Conservation (phyloP, 306 rosid genomes). For the Sesbania bispinosa region DNA sequence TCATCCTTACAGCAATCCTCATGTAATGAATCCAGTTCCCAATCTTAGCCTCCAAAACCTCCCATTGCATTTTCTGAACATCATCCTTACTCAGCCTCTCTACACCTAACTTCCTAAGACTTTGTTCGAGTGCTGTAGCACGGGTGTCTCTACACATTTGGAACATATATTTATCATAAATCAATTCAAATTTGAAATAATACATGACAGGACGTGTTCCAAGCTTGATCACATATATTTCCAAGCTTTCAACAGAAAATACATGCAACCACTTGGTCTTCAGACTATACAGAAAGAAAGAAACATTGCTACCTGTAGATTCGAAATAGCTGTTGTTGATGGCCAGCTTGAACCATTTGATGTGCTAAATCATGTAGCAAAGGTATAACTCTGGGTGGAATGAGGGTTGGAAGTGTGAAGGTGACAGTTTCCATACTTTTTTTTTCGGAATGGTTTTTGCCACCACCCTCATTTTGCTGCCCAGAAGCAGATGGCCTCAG, state of each 20-base stretch:
- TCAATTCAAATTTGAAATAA: background rate
- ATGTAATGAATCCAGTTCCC: conserved; percentile 97
- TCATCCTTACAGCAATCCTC: conserved; percentile 86
- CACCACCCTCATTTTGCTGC: conserved; percentile 42
- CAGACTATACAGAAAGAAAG: background rate
- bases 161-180: background rate
- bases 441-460: conserved; percentile 46
- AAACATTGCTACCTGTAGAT: conserved; percentile 52
- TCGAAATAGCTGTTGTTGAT: conserved; percentile 83
- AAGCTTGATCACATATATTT: background rate
- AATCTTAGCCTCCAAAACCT: conserved; percentile 97
- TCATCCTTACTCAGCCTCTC: conserved; percentile 94
- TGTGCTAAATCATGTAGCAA: conserved; percentile 81
- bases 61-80: conserved; percentile 99
- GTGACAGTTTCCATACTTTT: conserved; percentile 39
- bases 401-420: conserved; percentile 65
- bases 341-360: conserved; percentile 87
- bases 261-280: background rate
- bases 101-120: conserved; percentile 91
- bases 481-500: conserved; percentile 64
- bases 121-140: conserved; percentile 70
- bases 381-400: conserved; percentile 89
- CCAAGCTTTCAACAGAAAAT: background rate
- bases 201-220: background rate
- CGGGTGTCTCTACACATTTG: conserved; percentile 73